Base-by-base conservation (phyloP, 192 early-diverging fungal species). In the Entomortierella beljakovae region DNA sequence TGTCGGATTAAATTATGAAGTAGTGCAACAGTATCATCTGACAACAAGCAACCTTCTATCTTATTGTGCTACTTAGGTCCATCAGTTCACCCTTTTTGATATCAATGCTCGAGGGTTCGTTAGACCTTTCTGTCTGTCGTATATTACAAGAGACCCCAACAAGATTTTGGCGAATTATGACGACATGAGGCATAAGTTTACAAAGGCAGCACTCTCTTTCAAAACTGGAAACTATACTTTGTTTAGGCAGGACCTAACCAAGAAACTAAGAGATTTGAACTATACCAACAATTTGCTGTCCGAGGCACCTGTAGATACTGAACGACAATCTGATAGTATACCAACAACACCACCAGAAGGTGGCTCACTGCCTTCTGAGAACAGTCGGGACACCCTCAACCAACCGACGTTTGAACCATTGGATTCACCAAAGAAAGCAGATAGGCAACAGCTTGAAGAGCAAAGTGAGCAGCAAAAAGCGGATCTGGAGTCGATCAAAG, bases 61-160 rank as follows among this genome's bases (percentile, higher is more conserved):
- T 20, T 46, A 46, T 13, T 40, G 37, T 46, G 43, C 15, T 46
- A 57, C 32, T 7, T 80, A 87, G 86, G 81, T 82, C 2, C 86
- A 87, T 31, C 83, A 87, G 35, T 70, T 87, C 32, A 87, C 86
- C 0, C 56, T 87, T 15, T 87, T 87, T 64, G 86, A 87, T 51
- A 87, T 87, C 52, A 81, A 82, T 42, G 86, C 86, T 16, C 61
- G 86, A 49, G 86, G 86, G 25, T 87, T 83, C 61, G 86, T 87
- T 13, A 73, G 84, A 34, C 86, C 86, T 0, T 84, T 87, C 8
- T 71, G 82, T 8, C 58, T 87, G 35, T 84, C 86, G 1, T 87
- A 85, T 61, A 72, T 87, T 34, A 83, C 83, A 6, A 50, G 80
- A 31, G 86, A 87, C 51, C 74, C 83, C 18, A 57, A 83, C 40